Evolutionary conservation across 345 rosid genomes (phyloP).

Genomic region (Turnera subulata): DNA sequence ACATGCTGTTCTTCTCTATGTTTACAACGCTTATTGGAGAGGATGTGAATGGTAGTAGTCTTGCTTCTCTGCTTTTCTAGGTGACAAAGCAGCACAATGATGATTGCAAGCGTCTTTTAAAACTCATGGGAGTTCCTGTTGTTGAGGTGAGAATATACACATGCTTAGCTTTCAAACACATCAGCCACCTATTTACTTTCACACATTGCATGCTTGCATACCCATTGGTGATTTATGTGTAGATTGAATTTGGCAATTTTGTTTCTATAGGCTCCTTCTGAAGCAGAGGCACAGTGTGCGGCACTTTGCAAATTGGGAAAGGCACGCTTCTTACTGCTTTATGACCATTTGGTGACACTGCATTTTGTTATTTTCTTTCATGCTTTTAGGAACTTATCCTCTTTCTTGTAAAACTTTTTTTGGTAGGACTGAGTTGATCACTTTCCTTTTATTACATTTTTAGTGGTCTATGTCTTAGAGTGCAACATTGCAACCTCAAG

Average conservation of each 20-base stretch:
- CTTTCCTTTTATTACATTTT: too few relatives aligned
- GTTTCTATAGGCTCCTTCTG: slow-evolving; percentile 73
- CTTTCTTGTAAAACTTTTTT: not conserved
- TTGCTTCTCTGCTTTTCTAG: slow-evolving; percentile 30
- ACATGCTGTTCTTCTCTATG: too few relatives aligned
- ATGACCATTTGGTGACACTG: slow-evolving; percentile 5
- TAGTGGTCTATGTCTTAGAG: too few relatives aligned
- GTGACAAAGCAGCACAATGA: slow-evolving; percentile 88
- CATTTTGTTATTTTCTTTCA: not conserved
- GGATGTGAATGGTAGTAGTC: not conserved
- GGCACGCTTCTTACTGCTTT: slow-evolving; percentile 37
- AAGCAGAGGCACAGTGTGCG: slow-evolving; percentile 95
- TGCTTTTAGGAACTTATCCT: not conserved
- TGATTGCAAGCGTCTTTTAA: slow-evolving; percentile 81
- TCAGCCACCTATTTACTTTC: not conserved
- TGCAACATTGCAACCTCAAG: too few relatives aligned
- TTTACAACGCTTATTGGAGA: not conserved
- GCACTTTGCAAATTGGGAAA: slow-evolving; percentile 84
- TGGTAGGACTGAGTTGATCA: too few relatives aligned
- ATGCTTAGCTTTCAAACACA: not conserved
- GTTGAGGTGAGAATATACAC: slow-evolving; percentile 52
- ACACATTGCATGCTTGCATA: not conserved
- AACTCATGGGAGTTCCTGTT: slow-evolving; percentile 93
- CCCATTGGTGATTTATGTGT: not conserved
- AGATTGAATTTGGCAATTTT: slow-evolving; percentile 8